Percentiles rank a stretch among this genome's conserved stretches.
These are phyloP conservation scores for Plectosphaerella plurivora DNA, from an alignment of 2,329 filamentous ascomycete species.

Conservation along the genomic window DNA sequence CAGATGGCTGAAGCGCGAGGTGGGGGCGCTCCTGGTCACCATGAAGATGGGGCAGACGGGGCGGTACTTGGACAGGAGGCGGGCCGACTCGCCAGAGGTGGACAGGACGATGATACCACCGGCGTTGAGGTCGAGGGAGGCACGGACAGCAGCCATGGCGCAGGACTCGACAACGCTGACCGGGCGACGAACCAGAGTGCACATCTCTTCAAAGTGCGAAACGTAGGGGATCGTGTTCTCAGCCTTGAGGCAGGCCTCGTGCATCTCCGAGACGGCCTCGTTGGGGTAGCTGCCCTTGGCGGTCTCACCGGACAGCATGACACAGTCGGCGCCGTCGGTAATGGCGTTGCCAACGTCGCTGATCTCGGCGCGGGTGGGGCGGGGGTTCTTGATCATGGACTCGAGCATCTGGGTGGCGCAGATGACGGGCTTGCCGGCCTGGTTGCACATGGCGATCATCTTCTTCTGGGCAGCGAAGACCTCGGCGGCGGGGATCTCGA, in stretches of 20 bases:
- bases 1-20: conserved; percentile 86
- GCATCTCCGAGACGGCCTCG: conserved; percentile 95
- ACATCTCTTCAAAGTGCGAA: conserved; percentile 93
- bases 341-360: conserved; percentile 98
- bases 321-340: conserved; percentile 95
- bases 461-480: conserved; percentile 99
- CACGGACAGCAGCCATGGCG: conserved; percentile 93
- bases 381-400: conserved; percentile 99
- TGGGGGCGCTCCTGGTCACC: conserved; percentile 83
- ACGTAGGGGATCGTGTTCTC: conserved; percentile 98
- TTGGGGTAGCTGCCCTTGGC: conserved; percentile 94
- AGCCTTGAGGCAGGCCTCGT: conserved; percentile 92
- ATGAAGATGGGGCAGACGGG: conserved; percentile 99
- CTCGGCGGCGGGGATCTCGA: conserved; percentile 97
- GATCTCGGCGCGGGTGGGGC: conserved; percentile 95
- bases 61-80: conserved; percentile 95
- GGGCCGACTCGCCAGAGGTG: conserved; percentile 91
- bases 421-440: conserved; percentile 97
- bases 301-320: conserved; percentile 99
- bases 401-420: conserved; percentile 99
- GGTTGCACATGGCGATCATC: conserved; percentile 99
- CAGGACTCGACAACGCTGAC: conserved; percentile 88
- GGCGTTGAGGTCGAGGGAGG: conserved; percentile 92
- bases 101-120: conserved; percentile 95
- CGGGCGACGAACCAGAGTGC: conserved; percentile 75